Base-by-base conservation (phyloP, 75 land plant genomes). In the Ceratopteris richardii region DNA sequence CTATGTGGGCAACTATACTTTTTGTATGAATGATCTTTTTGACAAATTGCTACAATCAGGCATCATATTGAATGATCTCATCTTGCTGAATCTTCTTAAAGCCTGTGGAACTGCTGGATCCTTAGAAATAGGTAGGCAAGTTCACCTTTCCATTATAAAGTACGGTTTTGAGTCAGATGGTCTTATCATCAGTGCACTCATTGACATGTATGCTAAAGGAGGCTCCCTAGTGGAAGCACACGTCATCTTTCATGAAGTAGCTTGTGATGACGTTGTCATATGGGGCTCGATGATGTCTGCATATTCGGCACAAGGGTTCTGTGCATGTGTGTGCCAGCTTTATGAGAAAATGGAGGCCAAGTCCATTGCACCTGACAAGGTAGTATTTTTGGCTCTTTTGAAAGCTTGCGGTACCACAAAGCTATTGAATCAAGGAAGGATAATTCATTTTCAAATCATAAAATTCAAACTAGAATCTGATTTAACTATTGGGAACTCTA, bases 401-500 rank as follows among this genome's bases (percentile, higher is more conserved):
- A 40, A 14, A 40, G 42, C 42, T 9, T 40, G 42, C 42, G 42
- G 42, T 9, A 40, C 13, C 42, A 40, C 13, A 9, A 14, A 9
- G 13, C 14, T 40, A 14, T 14, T 40, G 42, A 14, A 40, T 9
- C 42, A 14, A 14, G 42, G 42, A 14, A 9, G 42, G 13, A 14
- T 10, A 40, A 14, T 14, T 14, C 42, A 40, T 14, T 9, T 10
- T 14, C 13, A 40, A 40, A 14, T 14, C 13, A 40, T 40, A 9
- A 9, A 14, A 40, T 40, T 9, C 42, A 14, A 40, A 14, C 42
- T 40, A 9, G 42, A 40, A 40, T 40, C 42, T 2, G 58, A 65
- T 65, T 4, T 48, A 28, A 25, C 41, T 19, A 42, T 74, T 13
- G 54, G 0, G 29, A 75, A 75, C 22, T 26, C 53, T 20, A 28